phyloP scores from a whole-genome alignment of 164 flowering plant species.

The Houttuynia cordata region DNA sequence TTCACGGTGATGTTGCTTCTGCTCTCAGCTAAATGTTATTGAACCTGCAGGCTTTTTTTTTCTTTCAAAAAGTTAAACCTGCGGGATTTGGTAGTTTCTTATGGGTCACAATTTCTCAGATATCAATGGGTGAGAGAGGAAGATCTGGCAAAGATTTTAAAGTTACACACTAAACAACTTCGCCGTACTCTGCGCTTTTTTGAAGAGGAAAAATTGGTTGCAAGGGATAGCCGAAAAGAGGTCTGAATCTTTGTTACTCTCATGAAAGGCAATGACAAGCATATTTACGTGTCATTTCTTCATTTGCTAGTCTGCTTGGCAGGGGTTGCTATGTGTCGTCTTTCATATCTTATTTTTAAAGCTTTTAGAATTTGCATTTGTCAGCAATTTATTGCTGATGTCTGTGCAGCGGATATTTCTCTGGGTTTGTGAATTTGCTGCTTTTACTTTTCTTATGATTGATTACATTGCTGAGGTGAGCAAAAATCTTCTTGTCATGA shows the following conservation, averaged over 20 bases:
- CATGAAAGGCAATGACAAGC: neutral
- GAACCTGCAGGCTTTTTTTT: neutral
- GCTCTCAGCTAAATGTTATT: too few relatives aligned
- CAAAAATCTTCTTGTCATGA: too few relatives aligned
- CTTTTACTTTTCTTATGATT: too few relatives aligned
- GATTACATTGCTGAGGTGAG: too few relatives aligned
- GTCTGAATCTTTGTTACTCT: constrained; percentile 15
- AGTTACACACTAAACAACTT: constrained; percentile 76
- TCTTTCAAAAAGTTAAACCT: too few relatives aligned
- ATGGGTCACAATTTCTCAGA: constrained; percentile 20
- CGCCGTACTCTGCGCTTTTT: constrained; percentile 71
- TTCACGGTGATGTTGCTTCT: too few relatives aligned
- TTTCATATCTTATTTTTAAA: too few relatives aligned
- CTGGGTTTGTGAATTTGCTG: too few relatives aligned
- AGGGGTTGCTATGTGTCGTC: neutral
- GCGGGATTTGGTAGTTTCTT: neutral
- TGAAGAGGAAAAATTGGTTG: constrained; percentile 82
- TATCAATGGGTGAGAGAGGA: constrained; percentile 98
- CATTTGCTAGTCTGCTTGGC: neutral
- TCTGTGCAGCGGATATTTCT: too few relatives aligned
- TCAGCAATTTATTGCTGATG: too few relatives aligned
- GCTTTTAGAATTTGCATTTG: too few relatives aligned
- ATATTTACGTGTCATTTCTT: neutral
- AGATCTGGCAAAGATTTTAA: constrained; percentile 90
- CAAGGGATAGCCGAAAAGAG: constrained; percentile 82